These are phyloP conservation scores for Colletotrichum sojae DNA, from an alignment of 2,329 filamentous ascomycete species.

Conservation along the genomic window DNA sequence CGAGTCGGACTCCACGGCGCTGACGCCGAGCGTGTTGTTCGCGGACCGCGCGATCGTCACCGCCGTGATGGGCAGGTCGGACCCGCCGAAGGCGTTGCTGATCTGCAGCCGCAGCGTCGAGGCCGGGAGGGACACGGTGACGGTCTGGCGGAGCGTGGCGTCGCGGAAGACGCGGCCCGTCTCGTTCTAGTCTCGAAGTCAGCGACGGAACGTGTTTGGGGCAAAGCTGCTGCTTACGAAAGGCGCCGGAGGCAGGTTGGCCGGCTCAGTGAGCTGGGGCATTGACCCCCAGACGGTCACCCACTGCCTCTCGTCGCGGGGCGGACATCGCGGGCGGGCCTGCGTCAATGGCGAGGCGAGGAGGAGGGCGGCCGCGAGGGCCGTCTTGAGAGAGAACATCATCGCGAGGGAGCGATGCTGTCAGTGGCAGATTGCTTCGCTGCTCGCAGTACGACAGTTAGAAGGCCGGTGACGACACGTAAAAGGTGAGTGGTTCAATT, in stretches of 20 bases:
- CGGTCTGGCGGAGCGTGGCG: conserved; percentile 73
- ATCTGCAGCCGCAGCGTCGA: conserved; percentile 70
- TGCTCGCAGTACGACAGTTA: background rate
- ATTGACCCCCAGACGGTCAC: conserved; percentile 74
- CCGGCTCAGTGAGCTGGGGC: conserved; percentile 73
- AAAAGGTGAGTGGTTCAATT: background rate
- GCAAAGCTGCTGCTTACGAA: conserved; percentile 61
- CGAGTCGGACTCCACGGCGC: conserved; percentile 62
- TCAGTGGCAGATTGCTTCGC: background rate
- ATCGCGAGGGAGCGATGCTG: background rate
- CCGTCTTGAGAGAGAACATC: conserved; percentile 35
- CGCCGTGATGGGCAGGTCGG: conserved; percentile 69
- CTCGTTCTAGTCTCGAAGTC: conserved; percentile 59
- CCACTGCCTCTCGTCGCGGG: conserved; percentile 62
- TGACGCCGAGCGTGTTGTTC: conserved; percentile 65
- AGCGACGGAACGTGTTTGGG: background rate
- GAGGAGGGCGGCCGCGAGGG: conserved; percentile 32
- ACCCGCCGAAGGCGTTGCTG: conserved; percentile 73
- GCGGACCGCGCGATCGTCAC: conserved; percentile 68
- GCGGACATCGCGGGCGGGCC: conserved; percentile 23
- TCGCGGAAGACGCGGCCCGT: conserved; percentile 68
- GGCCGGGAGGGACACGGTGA: conserved; percentile 68
- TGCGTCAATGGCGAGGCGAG: conserved; percentile 22
- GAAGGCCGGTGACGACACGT: background rate
- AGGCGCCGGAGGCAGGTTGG: conserved; percentile 69